A percentile compares a stretch with the other conserved stretches of the same genome.
phyloP scores from a whole-genome alignment of 2,329 filamentous ascomycete species.

The Fonsecaea nubica region DNA sequence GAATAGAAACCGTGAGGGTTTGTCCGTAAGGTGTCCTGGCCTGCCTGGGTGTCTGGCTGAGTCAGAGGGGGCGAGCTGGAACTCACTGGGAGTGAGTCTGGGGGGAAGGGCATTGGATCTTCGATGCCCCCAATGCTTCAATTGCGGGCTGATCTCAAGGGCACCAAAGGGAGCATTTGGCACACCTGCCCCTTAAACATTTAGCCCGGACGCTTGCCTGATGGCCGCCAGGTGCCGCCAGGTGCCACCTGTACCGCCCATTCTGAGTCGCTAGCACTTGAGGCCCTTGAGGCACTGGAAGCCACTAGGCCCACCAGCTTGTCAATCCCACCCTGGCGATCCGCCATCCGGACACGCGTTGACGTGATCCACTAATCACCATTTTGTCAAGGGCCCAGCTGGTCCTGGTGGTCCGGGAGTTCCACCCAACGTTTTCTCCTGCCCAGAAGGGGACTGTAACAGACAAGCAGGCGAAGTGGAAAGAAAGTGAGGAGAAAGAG shows the following conservation, averaged over 20 bases:
- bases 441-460: background rate
- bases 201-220: constrained; percentile 2
- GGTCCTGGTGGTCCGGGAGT: background rate
- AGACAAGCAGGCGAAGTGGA: background rate
- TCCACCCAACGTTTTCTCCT: constrained; percentile 9
- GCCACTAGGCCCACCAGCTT: background rate
- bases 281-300: no score
- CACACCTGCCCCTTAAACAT: background rate
- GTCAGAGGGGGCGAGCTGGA: background rate
- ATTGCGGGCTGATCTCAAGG: background rate
- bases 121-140: background rate
- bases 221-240: background rate
- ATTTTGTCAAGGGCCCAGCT: background rate
- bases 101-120: background rate
- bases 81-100: no score
- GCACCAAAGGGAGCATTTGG: background rate
- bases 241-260: background rate
- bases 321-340: constrained; percentile 3
- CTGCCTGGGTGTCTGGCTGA: background rate
- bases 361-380: constrained; percentile 7
- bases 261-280: background rate
- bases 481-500: background rate
- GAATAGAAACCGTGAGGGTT: background rate
- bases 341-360: constrained; percentile 5
- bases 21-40: no score